phyloP scores from a whole-genome alignment of 345 rosid genomes.

The Reutealis trisperma region DNA sequence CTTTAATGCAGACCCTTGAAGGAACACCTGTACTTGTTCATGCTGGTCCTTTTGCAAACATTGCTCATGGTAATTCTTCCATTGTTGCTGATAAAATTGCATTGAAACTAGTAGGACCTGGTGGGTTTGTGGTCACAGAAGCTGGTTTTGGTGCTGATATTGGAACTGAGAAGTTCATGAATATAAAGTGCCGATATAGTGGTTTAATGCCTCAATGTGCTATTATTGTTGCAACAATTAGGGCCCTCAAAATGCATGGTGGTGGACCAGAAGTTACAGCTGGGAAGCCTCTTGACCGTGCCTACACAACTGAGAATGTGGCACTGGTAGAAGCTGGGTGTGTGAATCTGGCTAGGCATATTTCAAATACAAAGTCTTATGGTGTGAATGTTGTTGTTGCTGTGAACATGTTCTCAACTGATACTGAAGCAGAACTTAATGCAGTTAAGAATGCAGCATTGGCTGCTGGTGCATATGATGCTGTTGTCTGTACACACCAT shows the following conservation, averaged over 20 bases:
- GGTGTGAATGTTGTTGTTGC: slow-evolving; percentile 97
- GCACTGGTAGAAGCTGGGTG: slow-evolving; percentile 93
- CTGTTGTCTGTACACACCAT: slow-evolving; percentile 90
- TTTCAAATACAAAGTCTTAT: slow-evolving; percentile 77
- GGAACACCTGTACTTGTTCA: slow-evolving; percentile 98
- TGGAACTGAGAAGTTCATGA: slow-evolving; percentile 97
- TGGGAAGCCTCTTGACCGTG: slow-evolving; percentile 92
- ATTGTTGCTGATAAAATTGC: slow-evolving; percentile 98
- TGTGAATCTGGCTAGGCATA: slow-evolving; percentile 90
- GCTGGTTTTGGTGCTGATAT: slow-evolving; percentile 99
- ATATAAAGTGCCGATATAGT: slow-evolving; percentile 89
- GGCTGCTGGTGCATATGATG: slow-evolving; percentile 91
- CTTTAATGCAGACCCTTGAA: slow-evolving; percentile 98
- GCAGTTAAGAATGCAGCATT: slow-evolving; percentile 82
- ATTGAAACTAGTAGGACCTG: slow-evolving; percentile 88
- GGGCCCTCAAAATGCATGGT: slow-evolving; percentile 99
- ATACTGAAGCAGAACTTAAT: slow-evolving; percentile 81
- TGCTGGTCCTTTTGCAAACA: slow-evolving; percentile 99
- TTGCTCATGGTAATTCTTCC: slow-evolving; percentile 98
- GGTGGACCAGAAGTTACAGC: slow-evolving; percentile 97
- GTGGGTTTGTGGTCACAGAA: slow-evolving; percentile 96
- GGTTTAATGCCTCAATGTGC: slow-evolving; percentile 93
- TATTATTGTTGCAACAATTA: slow-evolving; percentile 89
- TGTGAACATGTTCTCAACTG: slow-evolving; percentile 89
- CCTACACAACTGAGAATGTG: slow-evolving; percentile 86